These are phyloP conservation scores for Pelargonium fulgidum DNA, from an alignment of 441 rosid species.

Conservation along the genomic window DNA sequence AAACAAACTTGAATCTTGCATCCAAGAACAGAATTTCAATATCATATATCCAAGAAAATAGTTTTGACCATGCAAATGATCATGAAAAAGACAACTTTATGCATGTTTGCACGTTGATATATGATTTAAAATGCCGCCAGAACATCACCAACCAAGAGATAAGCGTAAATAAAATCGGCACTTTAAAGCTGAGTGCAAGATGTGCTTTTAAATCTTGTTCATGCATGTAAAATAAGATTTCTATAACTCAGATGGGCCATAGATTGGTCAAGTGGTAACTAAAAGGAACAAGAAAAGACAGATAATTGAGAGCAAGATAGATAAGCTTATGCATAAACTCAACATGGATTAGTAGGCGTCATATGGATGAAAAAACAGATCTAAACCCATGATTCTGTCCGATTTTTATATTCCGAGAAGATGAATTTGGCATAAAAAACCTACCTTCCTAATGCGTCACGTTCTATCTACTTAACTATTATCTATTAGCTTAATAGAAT, in stretches of 20 bases:
- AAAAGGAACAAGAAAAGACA: not conserved
- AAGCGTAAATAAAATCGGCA: not conserved
- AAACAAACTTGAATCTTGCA: too few species aligned
- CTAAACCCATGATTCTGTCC: not conserved
- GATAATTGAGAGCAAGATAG: constrained; percentile 2
- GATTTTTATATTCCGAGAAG: not conserved
- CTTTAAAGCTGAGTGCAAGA: not conserved
- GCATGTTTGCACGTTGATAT: not conserved
- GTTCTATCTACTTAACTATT: constrained; percentile 11
- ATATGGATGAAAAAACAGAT: constrained; percentile 11
- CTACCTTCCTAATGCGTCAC: constrained; percentile 16
- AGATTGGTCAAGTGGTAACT: constrained; percentile 20
- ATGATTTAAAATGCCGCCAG: not conserved
- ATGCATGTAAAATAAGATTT: not conserved
- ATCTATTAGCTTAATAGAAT: constrained; percentile 1
- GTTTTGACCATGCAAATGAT: too few species aligned
- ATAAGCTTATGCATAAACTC: constrained; percentile 15
- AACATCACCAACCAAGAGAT: not conserved
- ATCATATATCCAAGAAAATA: too few species aligned
- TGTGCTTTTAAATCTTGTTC: not conserved
- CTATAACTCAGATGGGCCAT: constrained; percentile 9
- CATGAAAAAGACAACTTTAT: too few species aligned
- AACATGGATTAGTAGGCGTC: constrained; percentile 19
- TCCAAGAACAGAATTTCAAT: too few species aligned
- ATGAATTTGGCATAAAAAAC: constrained; percentile 14